A percentile compares a stretch with the other conserved stretches of the same genome.
These are phyloP conservation scores for Phytopythium aichiense DNA, from an alignment of 352 stramenopile species.

Conservation along the genomic window DNA sequence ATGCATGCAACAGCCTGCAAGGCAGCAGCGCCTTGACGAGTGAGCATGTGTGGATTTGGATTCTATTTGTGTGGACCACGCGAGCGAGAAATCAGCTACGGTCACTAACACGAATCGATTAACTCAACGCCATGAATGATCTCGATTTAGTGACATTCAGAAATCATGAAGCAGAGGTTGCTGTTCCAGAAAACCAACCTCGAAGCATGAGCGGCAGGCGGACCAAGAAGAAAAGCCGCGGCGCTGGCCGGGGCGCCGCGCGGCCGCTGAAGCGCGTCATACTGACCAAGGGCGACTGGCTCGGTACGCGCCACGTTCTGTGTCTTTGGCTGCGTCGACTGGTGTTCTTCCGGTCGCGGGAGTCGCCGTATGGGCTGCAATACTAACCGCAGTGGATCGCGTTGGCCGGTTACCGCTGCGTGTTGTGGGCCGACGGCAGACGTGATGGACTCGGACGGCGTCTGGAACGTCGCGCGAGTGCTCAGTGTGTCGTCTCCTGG, in stretches of 20 bases:
- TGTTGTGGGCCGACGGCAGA: slow-evolving; percentile 20
- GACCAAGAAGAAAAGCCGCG: slow-evolving; percentile 6
- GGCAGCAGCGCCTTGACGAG: too few species aligned
- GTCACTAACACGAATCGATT: neutral
- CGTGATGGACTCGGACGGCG: slow-evolving; percentile 52
- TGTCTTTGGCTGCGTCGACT: neutral
- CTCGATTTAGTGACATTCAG: neutral
- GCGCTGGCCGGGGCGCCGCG: neutral
- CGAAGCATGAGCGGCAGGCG: slow-evolving; percentile 3
- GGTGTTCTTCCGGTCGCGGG: neutral
- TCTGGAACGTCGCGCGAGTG: slow-evolving; percentile 68
- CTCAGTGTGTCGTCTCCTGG: slow-evolving; percentile 20
- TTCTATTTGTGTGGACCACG: neutral
- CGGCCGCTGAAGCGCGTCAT: slow-evolving; percentile 3
- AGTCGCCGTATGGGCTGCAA: neutral
- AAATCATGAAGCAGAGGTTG: neutral
- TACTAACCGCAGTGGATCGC: neutral
- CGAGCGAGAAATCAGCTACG: neutral
- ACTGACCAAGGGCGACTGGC: slow-evolving; percentile 22
- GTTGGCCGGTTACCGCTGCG: neutral
- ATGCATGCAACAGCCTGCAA: too few species aligned
- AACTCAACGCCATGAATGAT: neutral
- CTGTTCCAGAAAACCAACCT: neutral
- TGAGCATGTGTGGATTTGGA: neutral
- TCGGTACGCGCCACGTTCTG: slow-evolving; percentile 14